phyloP scores from a whole-genome alignment of 345 rosid species.

The Aquilaria sinensis region DNA sequence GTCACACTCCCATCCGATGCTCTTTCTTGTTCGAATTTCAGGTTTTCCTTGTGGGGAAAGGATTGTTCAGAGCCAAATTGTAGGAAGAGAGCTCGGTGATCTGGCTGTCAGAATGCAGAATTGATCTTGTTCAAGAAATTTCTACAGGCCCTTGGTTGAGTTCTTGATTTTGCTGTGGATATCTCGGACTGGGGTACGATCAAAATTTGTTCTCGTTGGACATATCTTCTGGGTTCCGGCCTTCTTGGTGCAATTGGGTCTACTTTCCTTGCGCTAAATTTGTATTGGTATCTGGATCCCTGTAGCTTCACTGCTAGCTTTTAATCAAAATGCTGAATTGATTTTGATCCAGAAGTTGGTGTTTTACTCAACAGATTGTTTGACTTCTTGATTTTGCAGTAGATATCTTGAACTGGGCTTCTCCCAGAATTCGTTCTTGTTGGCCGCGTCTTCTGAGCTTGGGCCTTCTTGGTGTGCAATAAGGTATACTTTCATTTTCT shows the following conservation, averaged over 20 bases:
- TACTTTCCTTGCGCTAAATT: neutral
- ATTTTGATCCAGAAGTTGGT: constrained; percentile 12
- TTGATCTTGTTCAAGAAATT: too few relatives aligned
- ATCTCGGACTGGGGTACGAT: constrained; percentile 29
- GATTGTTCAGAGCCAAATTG: constrained; percentile 13
- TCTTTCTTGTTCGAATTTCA: neutral
- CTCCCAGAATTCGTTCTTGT: too few relatives aligned
- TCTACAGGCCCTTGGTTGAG: constrained; percentile 6
- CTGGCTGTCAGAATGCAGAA: neutral
- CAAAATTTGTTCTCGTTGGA: constrained; percentile 18
- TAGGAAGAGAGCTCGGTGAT: constrained; percentile 19
- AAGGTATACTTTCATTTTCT: too few relatives aligned
- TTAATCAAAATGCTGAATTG: neutral
- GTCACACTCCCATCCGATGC: constrained; percentile 8
- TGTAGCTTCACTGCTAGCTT: constrained; percentile 16
- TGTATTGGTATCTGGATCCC: neutral
- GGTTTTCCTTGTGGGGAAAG: constrained; percentile 10
- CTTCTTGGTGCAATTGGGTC: constrained; percentile 3
- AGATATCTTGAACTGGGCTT: too few relatives aligned
- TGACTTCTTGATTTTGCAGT: too few relatives aligned
- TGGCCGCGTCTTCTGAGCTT: too few relatives aligned
- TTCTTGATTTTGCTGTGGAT: constrained; percentile 14
- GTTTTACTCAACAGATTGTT: constrained; percentile 9
- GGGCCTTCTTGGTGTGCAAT: too few relatives aligned
- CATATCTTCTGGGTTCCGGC: constrained; percentile 17